Evolutionary conservation across 2,329 filamentous ascomycete species (phyloP).

Genomic region (Fusarium cyanostomum): DNA sequence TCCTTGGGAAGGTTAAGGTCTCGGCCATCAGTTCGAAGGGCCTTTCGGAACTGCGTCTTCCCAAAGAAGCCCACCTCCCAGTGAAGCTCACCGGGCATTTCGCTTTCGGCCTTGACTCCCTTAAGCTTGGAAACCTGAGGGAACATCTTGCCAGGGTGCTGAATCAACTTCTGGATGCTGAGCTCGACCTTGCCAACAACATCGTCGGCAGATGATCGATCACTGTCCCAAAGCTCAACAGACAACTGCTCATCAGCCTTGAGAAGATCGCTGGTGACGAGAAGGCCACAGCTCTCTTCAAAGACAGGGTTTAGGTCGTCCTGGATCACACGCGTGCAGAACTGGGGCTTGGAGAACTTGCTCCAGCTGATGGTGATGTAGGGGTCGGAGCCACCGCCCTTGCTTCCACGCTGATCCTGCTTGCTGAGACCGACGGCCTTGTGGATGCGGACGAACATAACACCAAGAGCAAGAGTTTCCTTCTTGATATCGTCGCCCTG

Average conservation of each 20-base stretch:
- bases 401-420: slow-evolving; percentile 83
- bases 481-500: slow-evolving; percentile 93
- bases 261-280: slow-evolving; percentile 89
- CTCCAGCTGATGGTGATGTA: slow-evolving; percentile 96
- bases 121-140: slow-evolving; percentile 84
- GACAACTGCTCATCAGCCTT: slow-evolving; percentile 93
- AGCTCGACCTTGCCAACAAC: slow-evolving; percentile 95
- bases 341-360: slow-evolving; percentile 97
- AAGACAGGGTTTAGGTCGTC: slow-evolving; percentile 94
- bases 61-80: slow-evolving; percentile 98
- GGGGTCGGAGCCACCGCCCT: slow-evolving; percentile 89
- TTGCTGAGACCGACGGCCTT: slow-evolving; percentile 89
- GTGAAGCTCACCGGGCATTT: slow-evolving; percentile 92
- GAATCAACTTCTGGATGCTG: slow-evolving; percentile 93
- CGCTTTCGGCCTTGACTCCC: slow-evolving; percentile 83
- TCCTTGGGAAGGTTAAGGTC: slow-evolving; percentile 79
- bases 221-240: slow-evolving; percentile 96
- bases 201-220: slow-evolving; percentile 90
- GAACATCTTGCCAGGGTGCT: slow-evolving; percentile 91
- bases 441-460: slow-evolving; percentile 94
- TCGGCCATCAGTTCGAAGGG: slow-evolving; percentile 86
- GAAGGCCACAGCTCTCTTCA: slow-evolving; percentile 84
- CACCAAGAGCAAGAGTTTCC: slow-evolving; percentile 83
- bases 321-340: slow-evolving; percentile 94
- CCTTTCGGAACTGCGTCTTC: slow-evolving; percentile 87